These are phyloP conservation scores for Camptophora hylomeconis DNA, from an alignment of 2,329 filamentous ascomycete species.

Conservation along the genomic window DNA sequence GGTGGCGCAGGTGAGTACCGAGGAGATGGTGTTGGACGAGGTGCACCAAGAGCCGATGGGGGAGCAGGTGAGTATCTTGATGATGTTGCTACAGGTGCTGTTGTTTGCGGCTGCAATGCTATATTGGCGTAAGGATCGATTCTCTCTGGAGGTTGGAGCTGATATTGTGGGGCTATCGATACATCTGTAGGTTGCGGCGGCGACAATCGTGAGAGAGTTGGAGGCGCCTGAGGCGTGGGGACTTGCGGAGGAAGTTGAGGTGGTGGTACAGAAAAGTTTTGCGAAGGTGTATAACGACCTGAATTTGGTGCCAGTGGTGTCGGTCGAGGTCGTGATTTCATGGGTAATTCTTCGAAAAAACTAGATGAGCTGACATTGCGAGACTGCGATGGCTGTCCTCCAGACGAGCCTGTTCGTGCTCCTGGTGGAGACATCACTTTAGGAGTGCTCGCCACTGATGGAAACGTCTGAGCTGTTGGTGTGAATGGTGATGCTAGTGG, in stretches of 20 bases:
- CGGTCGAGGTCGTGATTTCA: slow-evolving; percentile 48
- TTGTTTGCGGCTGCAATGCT: slow-evolving; percentile 14
- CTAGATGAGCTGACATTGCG: slow-evolving; percentile 24
- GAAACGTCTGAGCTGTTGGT: slow-evolving; percentile 14
- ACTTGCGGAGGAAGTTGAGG: slow-evolving; percentile 1
- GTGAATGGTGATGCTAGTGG: slow-evolving; percentile 23
- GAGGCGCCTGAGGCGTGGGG: slow-evolving; percentile 14
- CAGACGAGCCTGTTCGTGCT: slow-evolving; percentile 8
- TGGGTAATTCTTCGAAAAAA: slow-evolving; percentile 69
- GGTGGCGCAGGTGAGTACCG: slow-evolving; percentile 35
- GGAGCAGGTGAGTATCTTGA: slow-evolving; percentile 34
- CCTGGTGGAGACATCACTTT: slow-evolving; percentile 9
- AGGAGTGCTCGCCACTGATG: slow-evolving; percentile 9
- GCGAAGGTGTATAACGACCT: slow-evolving; percentile 28
- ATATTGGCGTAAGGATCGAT: slow-evolving; percentile 22
- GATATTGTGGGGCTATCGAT: slow-evolving; percentile 19
- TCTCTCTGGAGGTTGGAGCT: slow-evolving; percentile 21
- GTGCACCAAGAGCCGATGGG: slow-evolving; percentile 19
- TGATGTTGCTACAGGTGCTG: slow-evolving; percentile 27
- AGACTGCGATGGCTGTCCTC: slow-evolving; percentile 5
- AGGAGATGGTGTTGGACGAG: slow-evolving; percentile 27
- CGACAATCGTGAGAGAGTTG: slow-evolving; percentile 19
- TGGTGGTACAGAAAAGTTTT: slow-evolving; percentile 9
- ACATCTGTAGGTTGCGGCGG: slow-evolving; percentile 17
- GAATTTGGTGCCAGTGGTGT: slow-evolving; percentile 22